These are phyloP conservation scores for Vicia villosa DNA, from an alignment of 306 rosid genomes.

Conservation along the genomic window DNA sequence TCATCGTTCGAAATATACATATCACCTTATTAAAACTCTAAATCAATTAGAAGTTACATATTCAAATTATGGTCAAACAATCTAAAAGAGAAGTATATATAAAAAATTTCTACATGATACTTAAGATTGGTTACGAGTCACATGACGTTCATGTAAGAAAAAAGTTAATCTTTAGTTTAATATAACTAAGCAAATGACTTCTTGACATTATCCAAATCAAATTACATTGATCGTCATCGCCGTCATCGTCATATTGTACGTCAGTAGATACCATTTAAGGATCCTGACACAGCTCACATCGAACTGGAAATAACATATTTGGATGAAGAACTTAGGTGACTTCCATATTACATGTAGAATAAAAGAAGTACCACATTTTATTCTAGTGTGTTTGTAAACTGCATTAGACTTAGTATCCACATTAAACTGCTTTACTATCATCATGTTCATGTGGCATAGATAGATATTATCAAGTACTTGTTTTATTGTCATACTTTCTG, in stretches of 20 bases:
- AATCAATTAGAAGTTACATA: too few relatives aligned
- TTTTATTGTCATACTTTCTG: too few relatives aligned
- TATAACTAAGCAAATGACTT: too few relatives aligned
- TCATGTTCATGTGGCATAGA: not conserved
- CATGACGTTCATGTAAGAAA: too few relatives aligned
- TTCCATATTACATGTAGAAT: constrained; percentile 5
- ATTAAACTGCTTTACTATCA: not conserved
- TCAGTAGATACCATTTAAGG: constrained; percentile 78
- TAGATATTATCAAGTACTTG: not conserved
- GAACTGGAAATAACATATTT: constrained; percentile 82
- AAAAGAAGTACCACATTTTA: not conserved
- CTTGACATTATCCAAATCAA: too few relatives aligned
- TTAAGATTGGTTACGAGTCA: too few relatives aligned
- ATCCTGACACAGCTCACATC: constrained; percentile 90
- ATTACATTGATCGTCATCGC: not conserved
- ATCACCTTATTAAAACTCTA: too few relatives aligned
- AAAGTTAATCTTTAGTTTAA: too few relatives aligned
- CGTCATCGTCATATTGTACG: not conserved
- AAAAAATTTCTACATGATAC: too few relatives aligned
- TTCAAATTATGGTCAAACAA: too few relatives aligned
- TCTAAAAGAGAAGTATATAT: too few relatives aligned
- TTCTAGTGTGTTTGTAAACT: constrained; percentile 9
- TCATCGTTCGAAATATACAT: too few relatives aligned
- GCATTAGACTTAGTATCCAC: constrained; percentile 1
- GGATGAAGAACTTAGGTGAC: constrained; percentile 89